Percentiles rank a stretch among this genome's conserved stretches.
Evolutionary conservation across 1,139 yeast species (phyloP).

Genomic region (Wickerhamiella infanticola): DNA sequence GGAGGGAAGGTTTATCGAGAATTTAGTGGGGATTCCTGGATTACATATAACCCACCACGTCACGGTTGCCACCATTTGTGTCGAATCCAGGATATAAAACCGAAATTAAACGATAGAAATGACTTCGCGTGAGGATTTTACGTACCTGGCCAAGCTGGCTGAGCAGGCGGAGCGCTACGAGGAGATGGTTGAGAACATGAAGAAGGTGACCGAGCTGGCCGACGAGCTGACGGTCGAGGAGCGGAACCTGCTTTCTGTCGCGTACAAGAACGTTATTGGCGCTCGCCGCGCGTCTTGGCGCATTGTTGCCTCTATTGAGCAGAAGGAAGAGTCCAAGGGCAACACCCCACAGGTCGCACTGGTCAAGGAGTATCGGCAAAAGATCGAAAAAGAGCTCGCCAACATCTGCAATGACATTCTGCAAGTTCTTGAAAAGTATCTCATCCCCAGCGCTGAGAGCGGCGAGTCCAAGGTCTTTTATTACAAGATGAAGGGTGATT

Average conservation of each 20-base stretch:
- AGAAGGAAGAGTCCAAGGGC: constrained; percentile 96
- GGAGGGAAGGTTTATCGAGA: not conserved
- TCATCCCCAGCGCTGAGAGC: constrained; percentile 88
- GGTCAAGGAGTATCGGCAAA: constrained; percentile 88
- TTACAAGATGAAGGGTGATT: constrained; percentile 99
- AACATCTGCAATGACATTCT: constrained; percentile 92
- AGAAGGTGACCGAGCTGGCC: constrained; percentile 90
- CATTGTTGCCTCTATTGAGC: constrained; percentile 95
- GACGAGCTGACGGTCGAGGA: constrained; percentile 95
- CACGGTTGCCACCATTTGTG: constrained; percentile 1
- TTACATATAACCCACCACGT: constrained; percentile 2
- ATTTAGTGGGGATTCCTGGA: not conserved
- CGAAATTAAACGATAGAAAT: constrained; percentile 21
- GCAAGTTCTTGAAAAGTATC: constrained; percentile 71
- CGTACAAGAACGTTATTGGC: constrained; percentile 96
- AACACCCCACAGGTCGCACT: constrained; percentile 67
- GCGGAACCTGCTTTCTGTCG: constrained; percentile 91
- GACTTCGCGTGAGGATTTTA: constrained; percentile 95
- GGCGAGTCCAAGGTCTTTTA: constrained; percentile 98
- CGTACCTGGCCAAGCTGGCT: constrained; percentile 95
- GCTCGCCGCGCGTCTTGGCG: constrained; percentile 99
- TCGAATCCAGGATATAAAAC: not conserved
- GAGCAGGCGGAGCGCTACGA: constrained; percentile 99
- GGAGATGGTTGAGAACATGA: constrained; percentile 92
- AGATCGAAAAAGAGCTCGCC: constrained; percentile 87